Base-by-base conservation (phyloP, 2,329 filamentous ascomycete species). In the Sporothrix mexicana region DNA sequence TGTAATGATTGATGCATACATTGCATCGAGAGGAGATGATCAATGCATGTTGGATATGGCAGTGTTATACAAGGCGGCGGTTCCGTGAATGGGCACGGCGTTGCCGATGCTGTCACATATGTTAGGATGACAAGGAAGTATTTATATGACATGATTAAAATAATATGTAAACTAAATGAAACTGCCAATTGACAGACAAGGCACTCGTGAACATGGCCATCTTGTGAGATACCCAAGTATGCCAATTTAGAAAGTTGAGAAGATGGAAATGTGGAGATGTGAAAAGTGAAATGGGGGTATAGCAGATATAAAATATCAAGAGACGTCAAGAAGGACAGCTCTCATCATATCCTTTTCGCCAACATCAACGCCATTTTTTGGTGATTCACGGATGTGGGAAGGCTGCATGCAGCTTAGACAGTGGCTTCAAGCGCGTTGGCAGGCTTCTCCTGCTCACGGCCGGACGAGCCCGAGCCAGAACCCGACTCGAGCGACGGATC, bases 401-500 rank as follows among this genome's bases (percentile, higher is more conserved):
- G 43, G 20, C 36, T 36, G 30, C 15, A n/a, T n/a, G 61, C 10
- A 5, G 7, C 20, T 23, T 69, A 69, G 67, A 69, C 67, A 20
- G 36, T 15, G 9, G 13, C 25, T 25, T 30, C 23, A 7, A 7
- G 30, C 7, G 30, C 30, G 41, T 43, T 45, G 61, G 15, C 1
- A 3, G 77, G 79, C 77, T 82, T 85, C 78, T 80, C 80, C 49
- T 75, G 78, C 77, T 79, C 82, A 77, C 81, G 86, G 73, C 76
- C 75, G 9, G 80, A 85, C 72, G 84, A 82, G 80, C 30, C 30
- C 30, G 30, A 36, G 30, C 30, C 30, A 36, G 30, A 36, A 7
- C 30, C 30, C 80, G 90, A 88, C 78, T 86, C 87, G 71, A 88
- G 87, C 74, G 85, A 86, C 73, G 85, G 15, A 6, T 72, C 41